Conservation (phyloP, 1,284 basidiomycete species). For the Ustilago lituana region DNA sequence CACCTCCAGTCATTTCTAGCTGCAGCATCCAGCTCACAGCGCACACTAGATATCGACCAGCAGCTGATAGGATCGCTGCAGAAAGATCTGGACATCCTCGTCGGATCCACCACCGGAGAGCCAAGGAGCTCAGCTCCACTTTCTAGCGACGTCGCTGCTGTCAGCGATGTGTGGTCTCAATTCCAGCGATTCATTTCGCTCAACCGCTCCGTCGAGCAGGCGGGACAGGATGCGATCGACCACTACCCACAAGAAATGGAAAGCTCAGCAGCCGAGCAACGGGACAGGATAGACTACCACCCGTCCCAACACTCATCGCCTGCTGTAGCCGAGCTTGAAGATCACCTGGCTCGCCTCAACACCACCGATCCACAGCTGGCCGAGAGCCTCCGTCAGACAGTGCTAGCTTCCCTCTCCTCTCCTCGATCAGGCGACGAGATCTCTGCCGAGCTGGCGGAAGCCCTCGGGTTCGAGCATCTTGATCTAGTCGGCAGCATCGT, state of each 20-base stretch:
- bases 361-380: conserved; percentile 33
- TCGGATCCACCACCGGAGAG: conserved; percentile 9
- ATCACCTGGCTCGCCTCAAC: conserved; percentile 29
- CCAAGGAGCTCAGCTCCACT: neutral
- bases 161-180: conserved; percentile 25
- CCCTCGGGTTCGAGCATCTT: conserved; percentile 86
- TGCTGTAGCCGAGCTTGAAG: conserved; percentile 21
- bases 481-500: conserved; percentile 70
- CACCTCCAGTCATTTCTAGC: conserved; percentile 33
- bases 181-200: conserved; percentile 24
- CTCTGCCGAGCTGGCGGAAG: conserved; percentile 79
- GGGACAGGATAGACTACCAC: conserved; percentile 6
- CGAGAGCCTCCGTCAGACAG: conserved; percentile 27
- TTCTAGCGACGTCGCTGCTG: neutral
- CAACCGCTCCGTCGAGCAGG: conserved; percentile 11
- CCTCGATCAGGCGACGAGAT: conserved; percentile 73
- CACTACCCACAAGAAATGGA: conserved; percentile 22
- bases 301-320: conserved; percentile 6
- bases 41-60: conserved; percentile 42
- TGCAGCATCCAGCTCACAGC: conserved; percentile 34
- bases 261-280: conserved; percentile 1
- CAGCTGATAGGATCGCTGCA: conserved; percentile 38
- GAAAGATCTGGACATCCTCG: conserved; percentile 12
- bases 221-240: conserved; percentile 24
- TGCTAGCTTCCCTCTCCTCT: conserved; percentile 24